These are phyloP conservation scores for Castanea sativa DNA, from an alignment of 306 rosid genomes.

Conservation along the genomic window DNA sequence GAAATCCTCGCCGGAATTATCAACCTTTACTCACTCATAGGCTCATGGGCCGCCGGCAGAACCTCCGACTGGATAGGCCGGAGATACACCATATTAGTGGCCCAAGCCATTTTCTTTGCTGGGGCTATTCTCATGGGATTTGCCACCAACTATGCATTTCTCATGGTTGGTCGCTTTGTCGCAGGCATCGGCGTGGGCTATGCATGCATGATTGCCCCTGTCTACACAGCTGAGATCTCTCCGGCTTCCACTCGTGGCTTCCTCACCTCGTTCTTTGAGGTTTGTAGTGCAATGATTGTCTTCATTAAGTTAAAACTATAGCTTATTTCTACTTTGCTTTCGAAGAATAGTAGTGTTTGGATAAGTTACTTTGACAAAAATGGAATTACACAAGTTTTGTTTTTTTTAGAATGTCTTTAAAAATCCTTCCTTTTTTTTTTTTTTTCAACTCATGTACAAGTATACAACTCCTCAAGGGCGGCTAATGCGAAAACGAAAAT, in stretches of 20 bases:
- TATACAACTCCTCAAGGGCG: too few species aligned
- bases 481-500: too few species aligned
- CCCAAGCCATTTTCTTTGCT: slow-evolving; percentile 57
- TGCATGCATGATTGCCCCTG: slow-evolving; percentile 76
- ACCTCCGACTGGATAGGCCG: slow-evolving; percentile 96
- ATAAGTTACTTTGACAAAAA: too few species aligned
- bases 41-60: slow-evolving; percentile 69
- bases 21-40: slow-evolving; percentile 62
- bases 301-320: neutral
- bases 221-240: slow-evolving; percentile 80
- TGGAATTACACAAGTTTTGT: too few species aligned
- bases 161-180: slow-evolving; percentile 77
- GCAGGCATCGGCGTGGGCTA: slow-evolving; percentile 83
- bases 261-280: slow-evolving; percentile 83
- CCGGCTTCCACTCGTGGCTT: slow-evolving; percentile 84
- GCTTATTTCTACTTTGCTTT: neutral
- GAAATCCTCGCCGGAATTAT: slow-evolving; percentile 72
- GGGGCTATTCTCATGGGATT: slow-evolving; percentile 90
- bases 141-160: slow-evolving; percentile 71
- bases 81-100: slow-evolving; percentile 68
- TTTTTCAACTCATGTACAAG: too few species aligned
- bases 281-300: neutral
- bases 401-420: too few species aligned
- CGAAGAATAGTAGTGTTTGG: neutral
- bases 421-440: too few species aligned